Base-by-base conservation (phyloP, 225 moss, liverwort and hornwort species). In the Physcomitrellopsis africana region DNA sequence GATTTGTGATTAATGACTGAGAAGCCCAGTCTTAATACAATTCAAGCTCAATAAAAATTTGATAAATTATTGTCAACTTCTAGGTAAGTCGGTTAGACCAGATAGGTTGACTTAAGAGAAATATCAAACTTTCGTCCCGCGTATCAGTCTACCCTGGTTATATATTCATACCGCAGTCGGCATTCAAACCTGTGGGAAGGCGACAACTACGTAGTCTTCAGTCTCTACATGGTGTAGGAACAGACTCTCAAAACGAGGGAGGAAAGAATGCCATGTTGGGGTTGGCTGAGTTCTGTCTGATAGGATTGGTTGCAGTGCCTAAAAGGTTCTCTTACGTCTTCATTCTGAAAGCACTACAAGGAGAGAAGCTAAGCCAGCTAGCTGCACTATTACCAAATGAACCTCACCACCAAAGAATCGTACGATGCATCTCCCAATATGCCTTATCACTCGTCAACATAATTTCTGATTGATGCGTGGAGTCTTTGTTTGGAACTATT, bases 401-500 rank as follows among this genome's bases (percentile, higher is more conserved):
- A 73, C 68, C 76, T 76, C 69, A 23, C 26, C 51, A 68, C 19
- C 55, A 56, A 75, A 51, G 59, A 71, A 83, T 22, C 42, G 11
- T 11, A 68, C 17, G 42, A 61, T 10, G 10, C 5, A 42, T 29
- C 37, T 59, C 59, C n/a, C 37, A 13, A 53, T 60, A 43, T 48
- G 20, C 65, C 80, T 52, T 27, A 43, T 76, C 80, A 72, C 65
- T 73, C 74, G 48, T 76, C 54, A 15, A 49, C 55, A 24, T 55
- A 60, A 67, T 66, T 68, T 54, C 77, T 80, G 15, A 79, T 16
- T 24, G 72, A 77, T 57, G 70, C 51, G 56, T 79, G 74, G 15
- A 77, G 71, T 17, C 82, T 65, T 37, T 77, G 85, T n/a, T 81
- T 82, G 0, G 78, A 72, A 61, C 41, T 75, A 59, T 82, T 83